Base-by-base conservation (phyloP, 352 stramenopile species). In the Pythium oligandrum region DNA sequence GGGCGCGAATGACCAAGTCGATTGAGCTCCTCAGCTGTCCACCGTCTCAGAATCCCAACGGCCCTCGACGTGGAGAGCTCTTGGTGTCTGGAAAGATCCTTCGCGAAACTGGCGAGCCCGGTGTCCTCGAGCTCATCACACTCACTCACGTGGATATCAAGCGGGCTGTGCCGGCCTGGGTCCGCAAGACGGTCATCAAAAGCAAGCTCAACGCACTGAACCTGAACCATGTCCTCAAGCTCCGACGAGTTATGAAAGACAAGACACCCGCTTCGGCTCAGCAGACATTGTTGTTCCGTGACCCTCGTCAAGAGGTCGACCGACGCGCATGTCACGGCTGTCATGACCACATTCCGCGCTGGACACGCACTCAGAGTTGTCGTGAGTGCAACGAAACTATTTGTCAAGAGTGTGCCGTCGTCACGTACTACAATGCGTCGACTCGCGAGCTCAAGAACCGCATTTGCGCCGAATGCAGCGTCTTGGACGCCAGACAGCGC, bases 21-120 rank as follows among this genome's bases (percentile, higher is more conserved):
- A 53, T 90, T 43, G 72, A 78, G 33, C 71, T 86, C 56, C 76
- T 70, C 6, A 86, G 71, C 57, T 86, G 75, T 46, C 77, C 77
- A 17, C 49, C 75, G 35, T 67, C 87, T 6, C 55, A 66, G 30
- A 59, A 75, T 12, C 64, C 70, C 11, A 74, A 86, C 61, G 68
- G 67, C 45, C 57, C 84, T 17, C 68, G 85, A 48, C 74, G 77
- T 47, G 77, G 70, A 6, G 61, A 78, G 33, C 44, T 88, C 45
- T 64, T 78, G 51, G 85, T 71, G 65, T 86, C 63, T 10, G 77
- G 77, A 6, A 75, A 71, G 37, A 60, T 80, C 26, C 86, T 83
- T 62, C 83, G 65, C 11, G 77, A 86, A 57, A 83, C 65, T 35
- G 64, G 69, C 42, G 68, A 78, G 9, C 62, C 73, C 1, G 65